phyloP scores from a whole-genome alignment of 768 basidiomycete species.

The Russula lepida region DNA sequence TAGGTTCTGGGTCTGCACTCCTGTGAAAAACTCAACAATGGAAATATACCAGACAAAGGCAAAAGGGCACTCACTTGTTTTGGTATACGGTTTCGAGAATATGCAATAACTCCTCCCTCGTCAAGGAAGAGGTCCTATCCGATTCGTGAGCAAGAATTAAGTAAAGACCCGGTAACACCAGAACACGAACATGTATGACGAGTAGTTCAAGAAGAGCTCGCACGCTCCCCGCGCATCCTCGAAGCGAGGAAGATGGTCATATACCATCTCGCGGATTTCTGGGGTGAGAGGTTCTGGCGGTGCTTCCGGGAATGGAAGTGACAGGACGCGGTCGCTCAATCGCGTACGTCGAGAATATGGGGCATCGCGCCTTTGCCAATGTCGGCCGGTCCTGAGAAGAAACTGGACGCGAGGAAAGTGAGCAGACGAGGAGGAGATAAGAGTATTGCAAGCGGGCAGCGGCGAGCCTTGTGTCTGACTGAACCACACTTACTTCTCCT shows the following conservation, averaged over 20 bases:
- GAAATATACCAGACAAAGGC: background rate
- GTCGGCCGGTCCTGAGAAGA: background rate
- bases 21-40: conserved; percentile 22
- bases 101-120: conserved; percentile 47
- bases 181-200: conserved; percentile 37
- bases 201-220: conserved; percentile 58
- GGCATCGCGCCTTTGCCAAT: background rate
- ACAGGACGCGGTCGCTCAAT: conserved; percentile 16
- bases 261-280: conserved; percentile 36
- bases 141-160: background rate
- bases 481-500: conserved; percentile 43
- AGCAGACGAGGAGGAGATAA: background rate
- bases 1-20: conserved; percentile 31
- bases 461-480: conserved; percentile 26
- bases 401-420: background rate
- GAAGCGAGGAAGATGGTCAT: conserved; percentile 43
- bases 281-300: conserved; percentile 13
- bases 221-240: conserved; percentile 53
- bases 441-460: background rate
- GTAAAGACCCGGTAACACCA: background rate
- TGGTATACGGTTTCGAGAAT: conserved; percentile 48
- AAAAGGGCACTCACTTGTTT: conserved; percentile 30
- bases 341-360: conserved; percentile 17
- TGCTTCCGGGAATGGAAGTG: conserved; percentile 19
- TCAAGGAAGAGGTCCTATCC: conserved; percentile 45